phyloP scores from a whole-genome alignment of 495 filamentous ascomycete genomes.

The Xylaria bambusicola region DNA sequence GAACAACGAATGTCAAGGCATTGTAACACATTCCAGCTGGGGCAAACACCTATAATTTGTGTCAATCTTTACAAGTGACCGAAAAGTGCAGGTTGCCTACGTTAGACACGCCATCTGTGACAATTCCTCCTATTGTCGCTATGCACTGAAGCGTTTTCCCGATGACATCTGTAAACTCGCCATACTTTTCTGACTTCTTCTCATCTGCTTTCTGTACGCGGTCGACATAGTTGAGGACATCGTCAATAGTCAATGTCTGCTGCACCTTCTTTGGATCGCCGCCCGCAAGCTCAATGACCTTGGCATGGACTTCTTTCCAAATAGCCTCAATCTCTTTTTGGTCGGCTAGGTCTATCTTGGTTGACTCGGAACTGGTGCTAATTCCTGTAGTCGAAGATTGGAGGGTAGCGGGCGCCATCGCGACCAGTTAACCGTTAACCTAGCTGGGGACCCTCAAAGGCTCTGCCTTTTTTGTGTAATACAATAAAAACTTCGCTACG shows the following conservation, averaged over 20 bases:
- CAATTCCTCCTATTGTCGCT: constrained; percentile 39
- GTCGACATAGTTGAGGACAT: constrained; percentile 37
- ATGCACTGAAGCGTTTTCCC: constrained; percentile 41
- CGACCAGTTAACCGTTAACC: neutral
- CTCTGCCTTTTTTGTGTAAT: neutral
- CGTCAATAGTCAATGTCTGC: constrained; percentile 32
- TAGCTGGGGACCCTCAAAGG: neutral
- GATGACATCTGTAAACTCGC: constrained; percentile 29
- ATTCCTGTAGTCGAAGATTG: constrained; percentile 24
- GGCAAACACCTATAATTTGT: constrained; percentile 36
- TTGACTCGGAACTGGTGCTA: constrained; percentile 23
- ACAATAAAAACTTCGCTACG: neutral
- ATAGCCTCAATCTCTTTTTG: constrained; percentile 41
- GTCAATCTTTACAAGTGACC: constrained; percentile 5
- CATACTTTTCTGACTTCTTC: constrained; percentile 31
- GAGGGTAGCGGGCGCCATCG: constrained; percentile 28
- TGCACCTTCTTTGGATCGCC: constrained; percentile 34
- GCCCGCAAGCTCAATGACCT: constrained; percentile 42
- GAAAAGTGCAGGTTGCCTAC: constrained; percentile 22
- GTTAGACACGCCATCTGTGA: constrained; percentile 35
- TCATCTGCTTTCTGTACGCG: constrained; percentile 28
- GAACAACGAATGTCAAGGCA: constrained; percentile 40
- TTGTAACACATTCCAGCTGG: constrained; percentile 45
- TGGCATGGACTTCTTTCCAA: constrained; percentile 41
- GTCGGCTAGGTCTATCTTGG: constrained; percentile 33